Base-by-base conservation (phyloP, 139 green algal genomes). In the Zygnema cylindricum region DNA sequence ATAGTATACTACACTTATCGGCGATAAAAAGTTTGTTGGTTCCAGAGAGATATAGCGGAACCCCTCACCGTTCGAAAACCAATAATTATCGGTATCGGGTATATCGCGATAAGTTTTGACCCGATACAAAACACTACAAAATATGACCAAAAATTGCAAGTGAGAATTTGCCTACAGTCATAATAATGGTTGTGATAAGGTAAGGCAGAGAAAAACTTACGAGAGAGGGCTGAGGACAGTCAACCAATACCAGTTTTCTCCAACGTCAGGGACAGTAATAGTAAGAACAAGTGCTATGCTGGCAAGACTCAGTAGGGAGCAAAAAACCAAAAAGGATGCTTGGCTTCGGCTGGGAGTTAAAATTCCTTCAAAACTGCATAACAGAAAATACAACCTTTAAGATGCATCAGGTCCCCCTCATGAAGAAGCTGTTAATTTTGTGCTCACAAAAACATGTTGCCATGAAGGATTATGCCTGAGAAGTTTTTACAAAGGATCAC, bases 281-380 rank as follows among this genome's bases (percentile, higher is more conserved):
- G 85, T 91, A 16, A 93, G 88, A 81, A 94, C 92, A 23, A 94
- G 90, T 32, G 82, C 92, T 39, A 90, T 82, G 38, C 77, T 92
- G 41, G 82, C 76, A 35, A 94, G 57, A 21, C 92, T 93, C 2
- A 94, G 25, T n/a, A 84, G 43, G n/a, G 88, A 71, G 75, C 91
- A 94, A 76, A 94, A 94, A 25, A 90, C 88, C 16, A 94, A 77
- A 76, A 91, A 94, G 23, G 91, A 87, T 39, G 91, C 92, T 63
- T 92, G 87, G 21, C 92, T 91, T 1, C 81, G 55, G 71, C 54
- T 89, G 1, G 92, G 91, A 49, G 77, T 77, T 49, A 94, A 63
- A 40, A 87, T 92, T 25, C 92, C 92, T 55, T 94, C 84, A 84
- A 94, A 92, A 40, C 85, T 89, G 85, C n/a, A 76, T 23, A n/a